Conservation (phyloP, 257 asterid species). For the Lavandula angustifolia region DNA sequence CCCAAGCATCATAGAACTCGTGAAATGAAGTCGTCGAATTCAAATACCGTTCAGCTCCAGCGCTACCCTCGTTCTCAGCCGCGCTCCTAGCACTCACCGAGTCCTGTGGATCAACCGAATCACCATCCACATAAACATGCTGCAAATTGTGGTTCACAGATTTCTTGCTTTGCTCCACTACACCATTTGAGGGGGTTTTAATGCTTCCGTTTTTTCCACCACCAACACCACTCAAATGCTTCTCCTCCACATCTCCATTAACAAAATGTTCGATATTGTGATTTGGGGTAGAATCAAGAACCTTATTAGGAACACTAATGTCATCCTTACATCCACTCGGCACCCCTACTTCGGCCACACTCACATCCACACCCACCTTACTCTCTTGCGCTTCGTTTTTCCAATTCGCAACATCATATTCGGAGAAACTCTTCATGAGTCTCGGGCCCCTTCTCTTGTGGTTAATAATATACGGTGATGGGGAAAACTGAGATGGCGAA, state of each 20-base stretch:
- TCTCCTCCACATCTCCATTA: constrained; percentile 38
- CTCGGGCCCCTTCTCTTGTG: constrained; percentile 96
- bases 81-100: constrained; percentile 59
- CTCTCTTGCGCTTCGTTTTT: constrained; percentile 37
- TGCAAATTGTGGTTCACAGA: constrained; percentile 44
- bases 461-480: constrained; percentile 83
- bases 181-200: constrained; percentile 32
- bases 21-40: constrained; percentile 54
- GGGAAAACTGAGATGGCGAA: constrained; percentile 83
- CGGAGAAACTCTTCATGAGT: constrained; percentile 76
- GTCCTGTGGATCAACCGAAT: constrained; percentile 63
- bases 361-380: constrained; percentile 45
- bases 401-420: constrained; percentile 57
- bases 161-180: constrained; percentile 41
- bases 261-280: constrained; percentile 26
- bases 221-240: constrained; percentile 32
- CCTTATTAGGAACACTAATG: constrained; percentile 26
- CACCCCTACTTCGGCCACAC: constrained; percentile 32
- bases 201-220: constrained; percentile 29
- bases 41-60: constrained; percentile 46
- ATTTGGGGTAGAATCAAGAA: constrained; percentile 33
- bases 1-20: constrained; percentile 98
- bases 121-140: constrained; percentile 51
- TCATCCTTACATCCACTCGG: constrained; percentile 38
- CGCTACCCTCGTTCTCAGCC: constrained; percentile 56